phyloP scores from a whole-genome alignment of 1,284 basidiomycete genomes.

The Boletus semigastroideus region DNA sequence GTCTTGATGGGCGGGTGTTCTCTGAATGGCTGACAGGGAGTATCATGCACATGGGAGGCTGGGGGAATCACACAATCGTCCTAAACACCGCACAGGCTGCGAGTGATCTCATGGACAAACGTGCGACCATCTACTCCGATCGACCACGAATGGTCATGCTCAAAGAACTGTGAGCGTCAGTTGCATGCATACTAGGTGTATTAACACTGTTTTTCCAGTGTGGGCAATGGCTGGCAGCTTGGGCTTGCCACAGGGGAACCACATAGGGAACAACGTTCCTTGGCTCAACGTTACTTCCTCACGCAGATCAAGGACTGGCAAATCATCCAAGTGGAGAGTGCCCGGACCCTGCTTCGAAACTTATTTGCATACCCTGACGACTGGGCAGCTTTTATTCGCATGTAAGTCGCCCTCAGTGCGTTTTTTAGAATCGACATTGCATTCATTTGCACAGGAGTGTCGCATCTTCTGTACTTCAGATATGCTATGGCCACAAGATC shows the following conservation, averaged over 20 bases:
- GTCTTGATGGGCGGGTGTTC: not conserved
- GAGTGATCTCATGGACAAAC: conserved; percentile 16
- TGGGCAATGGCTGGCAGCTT: conserved; percentile 9
- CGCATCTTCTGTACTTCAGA: conserved; percentile 9
- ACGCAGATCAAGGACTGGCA: conserved; percentile 16
- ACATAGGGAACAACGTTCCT: conserved; percentile 7
- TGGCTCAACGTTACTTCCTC: conserved; percentile 14
- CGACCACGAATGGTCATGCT: conserved; percentile 13
- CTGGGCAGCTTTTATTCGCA: conserved; percentile 5
- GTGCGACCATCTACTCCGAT: conserved; percentile 13
- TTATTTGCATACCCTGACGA: not conserved
- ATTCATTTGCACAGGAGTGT: conserved; percentile 5
- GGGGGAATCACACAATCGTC: conserved; percentile 4
- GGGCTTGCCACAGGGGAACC: conserved; percentile 6
- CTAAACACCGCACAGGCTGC: conserved; percentile 10
- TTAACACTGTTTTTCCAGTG: not conserved
- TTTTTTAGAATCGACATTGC: not conserved
- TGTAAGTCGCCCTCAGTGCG: not conserved
- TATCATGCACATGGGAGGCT: conserved; percentile 5
- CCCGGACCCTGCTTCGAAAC: conserved; percentile 2
- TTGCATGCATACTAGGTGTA: not conserved
- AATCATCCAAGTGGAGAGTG: conserved; percentile 6
- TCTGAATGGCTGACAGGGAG: not conserved
- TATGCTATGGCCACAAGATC: conserved; percentile 12
- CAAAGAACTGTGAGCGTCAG: conserved; percentile 8